Percentiles rank a stretch among this genome's conserved stretches.
These are phyloP conservation scores for Salix brachista DNA, from an alignment of 345 rosid genomes.

Conservation along the genomic window DNA sequence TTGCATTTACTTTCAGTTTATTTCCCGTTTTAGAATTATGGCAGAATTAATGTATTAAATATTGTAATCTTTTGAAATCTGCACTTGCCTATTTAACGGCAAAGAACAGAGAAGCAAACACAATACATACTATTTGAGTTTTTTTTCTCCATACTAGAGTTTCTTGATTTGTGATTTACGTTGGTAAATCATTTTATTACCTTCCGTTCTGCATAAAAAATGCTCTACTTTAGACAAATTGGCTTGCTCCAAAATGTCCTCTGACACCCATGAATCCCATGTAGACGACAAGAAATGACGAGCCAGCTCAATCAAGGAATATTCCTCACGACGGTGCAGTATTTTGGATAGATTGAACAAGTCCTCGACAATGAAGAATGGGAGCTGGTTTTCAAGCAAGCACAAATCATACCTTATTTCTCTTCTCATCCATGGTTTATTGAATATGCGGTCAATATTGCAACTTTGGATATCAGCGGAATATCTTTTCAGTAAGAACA, in stretches of 20 bases:
- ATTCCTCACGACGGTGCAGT: not conserved
- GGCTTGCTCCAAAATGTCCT: not conserved
- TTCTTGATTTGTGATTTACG: too few species aligned
- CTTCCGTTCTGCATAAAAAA: too few species aligned
- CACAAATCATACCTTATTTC: slow-evolving; percentile 1
- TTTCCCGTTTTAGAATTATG: too few species aligned
- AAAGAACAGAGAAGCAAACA: too few species aligned
- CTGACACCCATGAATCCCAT: not conserved
- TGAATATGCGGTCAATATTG: not conserved
- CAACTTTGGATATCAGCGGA: not conserved
- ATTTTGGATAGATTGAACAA: slow-evolving; percentile 4
- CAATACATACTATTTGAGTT: too few species aligned
- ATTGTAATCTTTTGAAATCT: too few species aligned
- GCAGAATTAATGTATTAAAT: too few species aligned
- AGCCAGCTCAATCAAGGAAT: not conserved
- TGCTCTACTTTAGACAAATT: not conserved
- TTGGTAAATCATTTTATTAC: too few species aligned
- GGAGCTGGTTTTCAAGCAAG: slow-evolving; percentile 32
- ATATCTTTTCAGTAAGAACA: not conserved
- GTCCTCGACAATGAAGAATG: slow-evolving; percentile 23
- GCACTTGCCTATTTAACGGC: too few species aligned
- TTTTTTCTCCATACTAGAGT: too few species aligned
- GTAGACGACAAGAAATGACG: not conserved
- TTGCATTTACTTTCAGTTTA: too few species aligned
- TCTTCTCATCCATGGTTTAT: not conserved